Base-by-base conservation (phyloP, 1,284 basidiomycete genomes). In the Mycosarcoma maydis region DNA sequence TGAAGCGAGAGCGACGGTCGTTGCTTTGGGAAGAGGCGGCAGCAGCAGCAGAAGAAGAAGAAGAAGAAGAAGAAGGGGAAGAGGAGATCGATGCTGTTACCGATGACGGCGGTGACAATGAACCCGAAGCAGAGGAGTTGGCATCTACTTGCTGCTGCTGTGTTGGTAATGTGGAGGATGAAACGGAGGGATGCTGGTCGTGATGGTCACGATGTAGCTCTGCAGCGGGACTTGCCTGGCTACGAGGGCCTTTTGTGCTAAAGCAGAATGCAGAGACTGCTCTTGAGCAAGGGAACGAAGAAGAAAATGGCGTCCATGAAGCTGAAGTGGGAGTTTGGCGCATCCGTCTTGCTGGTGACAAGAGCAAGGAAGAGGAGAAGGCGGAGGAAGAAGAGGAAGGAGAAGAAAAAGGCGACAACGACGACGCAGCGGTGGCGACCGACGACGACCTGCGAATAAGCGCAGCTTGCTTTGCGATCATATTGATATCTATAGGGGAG, bases 171-270 rank as follows among this genome's bases (percentile, higher is more conserved):
- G 56, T 42, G 9, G 62, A 14, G 6, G 64, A 46, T 6, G 68
- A 45, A 13, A 50, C 23, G 23, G 61, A 38, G 39, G 55, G 16
- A 26, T 49, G 42, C 16, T 49, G 54, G 6, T 65, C 50, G 13
- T 66, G 68, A 4, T 44, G 49, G 6, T 72, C 56, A n/a, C 42
- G 50, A 34, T 55, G 68, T 23, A 46, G 46, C 40, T 58, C 57
- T 22, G 57, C 57, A 30, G 57, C 57, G 10, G 68, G 64, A 27
- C 58, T 66, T 16, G 66, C 66, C 23, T 69, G 66, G 11, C 59
- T 58, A 19, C 24, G 37, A 19, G 53, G 50, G 13, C 47, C 45
- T 27, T 60, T 54, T 37, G 64, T 60, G 44, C 57, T 67, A 45
- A 67, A 67, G 20, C 24, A 2, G 10, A 30, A 34, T n/a, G 45